phyloP scores from a whole-genome alignment of 345 rosid species.

The Noccaea bulbosa region DNA sequence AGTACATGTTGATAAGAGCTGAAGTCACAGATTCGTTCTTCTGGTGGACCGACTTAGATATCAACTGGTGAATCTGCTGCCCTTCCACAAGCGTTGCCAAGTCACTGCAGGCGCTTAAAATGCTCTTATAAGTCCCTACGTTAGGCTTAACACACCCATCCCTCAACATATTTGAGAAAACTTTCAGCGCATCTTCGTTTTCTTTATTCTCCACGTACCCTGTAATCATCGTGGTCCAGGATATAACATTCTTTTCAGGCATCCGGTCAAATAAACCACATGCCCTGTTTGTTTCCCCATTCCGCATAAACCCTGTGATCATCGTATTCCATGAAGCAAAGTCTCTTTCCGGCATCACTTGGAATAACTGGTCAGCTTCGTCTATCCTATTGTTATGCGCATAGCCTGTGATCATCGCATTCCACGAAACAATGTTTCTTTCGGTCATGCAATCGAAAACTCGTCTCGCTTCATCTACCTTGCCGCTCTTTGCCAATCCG shows the following conservation, averaged over 20 bases:
- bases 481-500: slow-evolving; percentile 62
- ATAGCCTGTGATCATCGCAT: slow-evolving; percentile 80
- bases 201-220: slow-evolving; percentile 57
- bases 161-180: slow-evolving; percentile 58
- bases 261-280: slow-evolving; percentile 53
- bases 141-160: slow-evolving; percentile 58
- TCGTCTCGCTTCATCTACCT: slow-evolving; percentile 64
- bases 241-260: slow-evolving; percentile 67
- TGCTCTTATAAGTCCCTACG: slow-evolving; percentile 60
- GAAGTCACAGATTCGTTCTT: slow-evolving; percentile 53
- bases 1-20: slow-evolving; percentile 78
- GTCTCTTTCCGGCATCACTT: slow-evolving; percentile 64
- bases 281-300: slow-evolving; percentile 53
- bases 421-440: slow-evolving; percentile 71
- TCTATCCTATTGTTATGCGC: slow-evolving; percentile 53
- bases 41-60: slow-evolving; percentile 61
- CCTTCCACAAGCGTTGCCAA: slow-evolving; percentile 71
- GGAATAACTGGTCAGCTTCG: slow-evolving; percentile 64
- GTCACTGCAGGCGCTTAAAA: slow-evolving; percentile 74
- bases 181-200: slow-evolving; percentile 61
- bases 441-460: slow-evolving; percentile 65
- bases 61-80: slow-evolving; percentile 68
- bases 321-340: slow-evolving; percentile 77
- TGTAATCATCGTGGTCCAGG: slow-evolving; percentile 81
- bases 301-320: slow-evolving; percentile 66